phyloP scores from a whole-genome alignment of 2,329 filamentous ascomycete species.

The Colletotrichum destructivum region DNA sequence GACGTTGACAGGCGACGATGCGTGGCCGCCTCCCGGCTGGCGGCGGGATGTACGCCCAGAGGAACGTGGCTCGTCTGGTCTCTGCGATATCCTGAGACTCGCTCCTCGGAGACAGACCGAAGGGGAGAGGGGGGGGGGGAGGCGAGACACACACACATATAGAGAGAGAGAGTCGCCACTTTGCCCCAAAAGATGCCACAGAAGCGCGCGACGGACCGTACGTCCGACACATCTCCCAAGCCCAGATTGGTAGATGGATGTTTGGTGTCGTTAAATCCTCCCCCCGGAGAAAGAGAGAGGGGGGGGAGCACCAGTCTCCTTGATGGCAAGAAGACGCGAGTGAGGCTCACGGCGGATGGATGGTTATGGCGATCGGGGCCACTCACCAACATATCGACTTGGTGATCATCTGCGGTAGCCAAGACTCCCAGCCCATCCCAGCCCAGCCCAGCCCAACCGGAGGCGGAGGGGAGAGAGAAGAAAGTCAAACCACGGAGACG shows the following conservation, averaged over 20 bases:
- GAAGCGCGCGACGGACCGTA: slow-evolving; percentile 9
- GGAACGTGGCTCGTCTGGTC: slow-evolving; percentile 33
- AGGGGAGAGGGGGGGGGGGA: neutral
- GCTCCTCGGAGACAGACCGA: slow-evolving; percentile 30
- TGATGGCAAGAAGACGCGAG: slow-evolving; percentile 18
- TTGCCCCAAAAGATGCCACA: slow-evolving; percentile 22
- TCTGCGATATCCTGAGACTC: slow-evolving; percentile 5
- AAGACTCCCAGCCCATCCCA: neutral
- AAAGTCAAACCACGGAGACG: neutral
- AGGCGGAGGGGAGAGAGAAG: no score
- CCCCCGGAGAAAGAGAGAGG: neutral
- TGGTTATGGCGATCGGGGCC: slow-evolving; percentile 25
- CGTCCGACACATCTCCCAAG: neutral
- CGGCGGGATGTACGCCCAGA: slow-evolving; percentile 9
- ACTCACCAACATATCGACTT: slow-evolving; percentile 15
- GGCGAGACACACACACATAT: no score
- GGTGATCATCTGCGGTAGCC: slow-evolving; percentile 15
- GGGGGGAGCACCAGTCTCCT: no score
- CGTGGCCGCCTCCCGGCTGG: slow-evolving; percentile 11
- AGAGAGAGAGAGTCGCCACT: slow-evolving; percentile 6
- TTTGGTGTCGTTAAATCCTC: slow-evolving; percentile 4
- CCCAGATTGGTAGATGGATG: neutral
- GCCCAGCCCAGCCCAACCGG: no score
- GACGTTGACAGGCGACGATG: slow-evolving; percentile 35
- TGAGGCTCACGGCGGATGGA: slow-evolving; percentile 10